phyloP scores from a whole-genome alignment of 345 rosid species.

The Draba incana region DNA sequence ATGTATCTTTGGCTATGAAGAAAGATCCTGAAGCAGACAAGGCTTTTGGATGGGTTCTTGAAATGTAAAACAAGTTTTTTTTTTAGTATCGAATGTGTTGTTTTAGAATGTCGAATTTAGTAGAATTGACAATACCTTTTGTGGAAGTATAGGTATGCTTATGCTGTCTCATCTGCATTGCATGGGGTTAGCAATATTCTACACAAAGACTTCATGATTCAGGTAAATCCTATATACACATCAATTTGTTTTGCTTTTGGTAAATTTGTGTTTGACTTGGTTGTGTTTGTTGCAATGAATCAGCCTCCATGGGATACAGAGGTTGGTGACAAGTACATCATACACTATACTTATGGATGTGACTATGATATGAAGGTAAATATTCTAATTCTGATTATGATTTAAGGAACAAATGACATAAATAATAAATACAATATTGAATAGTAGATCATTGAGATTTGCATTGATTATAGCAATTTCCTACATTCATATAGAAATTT shows the following conservation, averaged over 20 bases:
- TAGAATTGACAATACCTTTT: constrained; percentile 12
- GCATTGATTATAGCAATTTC: not conserved
- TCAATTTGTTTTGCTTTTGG: not conserved
- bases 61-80: constrained; percentile 54
- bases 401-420: constrained; percentile 1
- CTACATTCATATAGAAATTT: too few relatives aligned
- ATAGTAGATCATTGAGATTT: constrained; percentile 1
- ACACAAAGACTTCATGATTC: constrained; percentile 95
- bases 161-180: constrained; percentile 93
- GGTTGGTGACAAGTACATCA: constrained; percentile 78
- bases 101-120: not conserved
- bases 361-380: constrained; percentile 89
- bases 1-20: constrained; percentile 97
- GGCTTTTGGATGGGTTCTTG: constrained; percentile 99
- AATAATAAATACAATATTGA: not conserved
- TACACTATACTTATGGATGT: constrained; percentile 96
- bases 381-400: not conserved
- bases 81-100: not conserved
- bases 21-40: constrained; percentile 95
- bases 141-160: constrained; percentile 75
- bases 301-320: constrained; percentile 99
- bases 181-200: constrained; percentile 87
- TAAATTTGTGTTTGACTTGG: constrained; percentile 19
- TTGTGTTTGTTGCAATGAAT: constrained; percentile 42
- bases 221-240: constrained; percentile 51